A percentile compares a stretch with the other conserved stretches of the same genome.
phyloP scores from a whole-genome alignment of 1,284 basidiomycete species.

The Malassezia obtusa region DNA sequence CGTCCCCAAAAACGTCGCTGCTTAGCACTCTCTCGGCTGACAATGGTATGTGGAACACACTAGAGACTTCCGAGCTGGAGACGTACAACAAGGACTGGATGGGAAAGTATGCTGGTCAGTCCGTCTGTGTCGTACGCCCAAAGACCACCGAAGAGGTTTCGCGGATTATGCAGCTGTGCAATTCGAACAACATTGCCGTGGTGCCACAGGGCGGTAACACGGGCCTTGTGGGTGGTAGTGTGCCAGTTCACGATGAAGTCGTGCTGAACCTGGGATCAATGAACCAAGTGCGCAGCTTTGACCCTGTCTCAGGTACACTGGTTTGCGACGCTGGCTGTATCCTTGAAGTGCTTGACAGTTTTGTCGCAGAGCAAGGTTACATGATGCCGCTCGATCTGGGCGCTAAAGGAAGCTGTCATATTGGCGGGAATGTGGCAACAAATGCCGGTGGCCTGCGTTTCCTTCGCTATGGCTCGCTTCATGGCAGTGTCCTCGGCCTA shows the following conservation, averaged over 20 bases:
- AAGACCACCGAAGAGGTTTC: slow-evolving; percentile 79
- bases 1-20: slow-evolving; percentile 49
- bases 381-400: slow-evolving; percentile 97
- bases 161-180: slow-evolving; percentile 54
- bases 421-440: slow-evolving; percentile 93
- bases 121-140: slow-evolving; percentile 78
- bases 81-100: slow-evolving; percentile 92
- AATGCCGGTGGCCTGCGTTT: slow-evolving; percentile 93
- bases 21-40: slow-evolving; percentile 51
- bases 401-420: slow-evolving; percentile 96
- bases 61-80: slow-evolving; percentile 59
- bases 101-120: slow-evolving; percentile 80
- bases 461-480: slow-evolving; percentile 86
- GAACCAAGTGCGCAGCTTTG: slow-evolving; percentile 78
- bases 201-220: slow-evolving; percentile 99
- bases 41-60: slow-evolving; percentile 19
- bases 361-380: slow-evolving; percentile 76
- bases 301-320: slow-evolving; percentile 58
- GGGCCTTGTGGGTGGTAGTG: slow-evolving; percentile 88
- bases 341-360: slow-evolving; percentile 78
- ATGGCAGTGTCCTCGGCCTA: slow-evolving; percentile 89
- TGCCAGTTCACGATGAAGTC: slow-evolving; percentile 80
- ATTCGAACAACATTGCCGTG: slow-evolving; percentile 52
- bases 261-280: slow-evolving; percentile 74
- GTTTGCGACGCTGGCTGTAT: slow-evolving; percentile 78